Evolutionary conservation across 371 early-diverging fungal species (phyloP).

Genomic region (Syncephalastrum monosporum): DNA sequence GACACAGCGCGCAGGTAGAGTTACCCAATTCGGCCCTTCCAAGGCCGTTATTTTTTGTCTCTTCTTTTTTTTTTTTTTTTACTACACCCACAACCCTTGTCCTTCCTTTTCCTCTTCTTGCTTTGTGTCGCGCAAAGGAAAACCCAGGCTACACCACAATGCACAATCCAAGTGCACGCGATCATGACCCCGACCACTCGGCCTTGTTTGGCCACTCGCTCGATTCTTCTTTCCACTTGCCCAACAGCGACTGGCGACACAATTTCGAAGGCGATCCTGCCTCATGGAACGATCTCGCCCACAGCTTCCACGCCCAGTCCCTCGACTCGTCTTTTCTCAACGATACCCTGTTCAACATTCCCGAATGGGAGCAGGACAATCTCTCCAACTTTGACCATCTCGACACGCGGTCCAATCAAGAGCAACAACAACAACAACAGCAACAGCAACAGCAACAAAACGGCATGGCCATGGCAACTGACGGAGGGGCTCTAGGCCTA

Average conservation of each 20-base stretch:
- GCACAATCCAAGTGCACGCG: not conserved
- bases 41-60: not conserved
- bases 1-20: too few species aligned
- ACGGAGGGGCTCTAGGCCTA: constrained; percentile 6
- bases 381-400: not conserved
- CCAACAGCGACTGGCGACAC: constrained; percentile 1
- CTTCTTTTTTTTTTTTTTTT: constrained; percentile 2
- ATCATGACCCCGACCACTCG: constrained; percentile 2
- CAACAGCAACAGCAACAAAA: not conserved
- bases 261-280: not conserved
- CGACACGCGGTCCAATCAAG: not conserved
- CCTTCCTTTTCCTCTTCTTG: not conserved
- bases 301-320: constrained; percentile 4
- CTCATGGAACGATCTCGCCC: constrained; percentile 6
- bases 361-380: constrained; percentile 1
- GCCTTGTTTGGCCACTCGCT: constrained; percentile 1
- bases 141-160: not conserved
- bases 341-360: constrained; percentile 10
- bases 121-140: constrained; percentile 2
- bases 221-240: not conserved
- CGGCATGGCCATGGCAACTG: constrained; percentile 1
- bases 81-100: not conserved
- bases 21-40: too few species aligned
- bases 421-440: constrained; percentile 11
- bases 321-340: constrained; percentile 7